Percentiles rank a stretch among this genome's conserved stretches.
Conservation (phyloP, 352 stramenopile species). For the Globisporangium sylvaticum region DNA sequence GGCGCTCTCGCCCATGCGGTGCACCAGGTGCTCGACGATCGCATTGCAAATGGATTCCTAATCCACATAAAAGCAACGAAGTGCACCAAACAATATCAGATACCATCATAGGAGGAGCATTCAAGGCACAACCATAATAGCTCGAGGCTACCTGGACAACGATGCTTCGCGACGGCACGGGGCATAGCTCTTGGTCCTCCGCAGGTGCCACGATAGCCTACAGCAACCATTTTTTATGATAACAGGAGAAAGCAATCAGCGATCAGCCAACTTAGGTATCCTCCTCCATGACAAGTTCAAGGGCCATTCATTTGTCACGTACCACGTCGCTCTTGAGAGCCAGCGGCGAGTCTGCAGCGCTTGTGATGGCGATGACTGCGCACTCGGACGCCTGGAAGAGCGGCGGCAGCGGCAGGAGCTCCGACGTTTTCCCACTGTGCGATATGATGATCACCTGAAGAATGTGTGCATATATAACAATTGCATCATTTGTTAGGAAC, state of each 20-base stretch:
- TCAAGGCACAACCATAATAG: not conserved
- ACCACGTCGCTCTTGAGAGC: conserved; percentile 35
- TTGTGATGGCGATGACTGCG: conserved; percentile 48
- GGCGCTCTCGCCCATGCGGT: conserved; percentile 24
- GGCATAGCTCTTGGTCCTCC: conserved; percentile 39
- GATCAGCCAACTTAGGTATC: not conserved
- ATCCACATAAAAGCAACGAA: not conserved
- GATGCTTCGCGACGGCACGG: conserved; percentile 75
- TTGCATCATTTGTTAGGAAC: not conserved
- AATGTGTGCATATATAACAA: not conserved
- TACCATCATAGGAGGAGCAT: not conserved
- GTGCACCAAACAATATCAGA: not conserved
- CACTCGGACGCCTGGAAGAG: conserved; percentile 37
- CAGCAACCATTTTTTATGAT: not conserved
- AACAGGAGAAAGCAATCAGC: not conserved
- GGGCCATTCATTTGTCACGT: not conserved
- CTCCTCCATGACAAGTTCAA: not conserved
- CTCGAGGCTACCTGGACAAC: conserved; percentile 48
- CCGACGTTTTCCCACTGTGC: conserved; percentile 63
- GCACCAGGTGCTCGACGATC: conserved; percentile 59
- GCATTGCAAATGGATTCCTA: conserved; percentile 76
- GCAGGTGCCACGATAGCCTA: conserved; percentile 46
- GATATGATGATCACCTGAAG: conserved; percentile 63
- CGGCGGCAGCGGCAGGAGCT: conserved; percentile 51
- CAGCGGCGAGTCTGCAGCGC: conserved; percentile 33